Conservation (phyloP, 2,329 filamentous ascomycete genomes). For the Phaeophleospora eucalypticola region DNA sequence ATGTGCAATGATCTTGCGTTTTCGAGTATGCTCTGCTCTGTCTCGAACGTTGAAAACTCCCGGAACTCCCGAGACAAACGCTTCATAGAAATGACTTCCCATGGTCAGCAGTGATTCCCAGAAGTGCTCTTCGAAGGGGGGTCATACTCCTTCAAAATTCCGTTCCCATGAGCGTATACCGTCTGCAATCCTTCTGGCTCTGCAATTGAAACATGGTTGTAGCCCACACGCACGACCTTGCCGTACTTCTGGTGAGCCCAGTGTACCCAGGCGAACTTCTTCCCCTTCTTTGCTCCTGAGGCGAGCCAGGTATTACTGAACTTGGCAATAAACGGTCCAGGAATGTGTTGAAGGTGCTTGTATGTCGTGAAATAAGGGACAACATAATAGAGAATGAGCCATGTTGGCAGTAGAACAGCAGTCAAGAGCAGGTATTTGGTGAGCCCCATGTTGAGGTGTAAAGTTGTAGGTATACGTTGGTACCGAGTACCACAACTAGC, state of each 20-base stretch:
- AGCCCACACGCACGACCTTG: slow-evolving; percentile 17
- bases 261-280: slow-evolving; percentile 23
- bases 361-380: slow-evolving; percentile 22
- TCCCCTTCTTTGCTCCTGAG: slow-evolving; percentile 16
- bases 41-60: slow-evolving; percentile 36
- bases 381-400: slow-evolving; percentile 18
- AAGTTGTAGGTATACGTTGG: too few relatives aligned
- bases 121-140: too few relatives aligned
- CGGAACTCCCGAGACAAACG: slow-evolving; percentile 33
- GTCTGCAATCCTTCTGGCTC: slow-evolving; percentile 22
- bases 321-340: slow-evolving; percentile 20
- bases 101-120: slow-evolving; percentile 2
- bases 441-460: slow-evolving; percentile 3
- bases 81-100: slow-evolving; percentile 29
- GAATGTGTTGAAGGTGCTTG: slow-evolving; percentile 17
- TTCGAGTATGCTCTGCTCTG: slow-evolving; percentile 32
- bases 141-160: slow-evolving; percentile 31
- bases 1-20: slow-evolving; percentile 35
- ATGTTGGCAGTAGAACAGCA: slow-evolving; percentile 8
- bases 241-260: slow-evolving; percentile 20
- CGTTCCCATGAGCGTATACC: slow-evolving; percentile 33
- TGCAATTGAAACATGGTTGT: slow-evolving; percentile 24
- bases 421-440: slow-evolving; percentile 13
- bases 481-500: background rate
- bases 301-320: slow-evolving; percentile 25